Conservation (phyloP, 2,329 filamentous ascomycete genomes). For the Fusarium concolor region DNA sequence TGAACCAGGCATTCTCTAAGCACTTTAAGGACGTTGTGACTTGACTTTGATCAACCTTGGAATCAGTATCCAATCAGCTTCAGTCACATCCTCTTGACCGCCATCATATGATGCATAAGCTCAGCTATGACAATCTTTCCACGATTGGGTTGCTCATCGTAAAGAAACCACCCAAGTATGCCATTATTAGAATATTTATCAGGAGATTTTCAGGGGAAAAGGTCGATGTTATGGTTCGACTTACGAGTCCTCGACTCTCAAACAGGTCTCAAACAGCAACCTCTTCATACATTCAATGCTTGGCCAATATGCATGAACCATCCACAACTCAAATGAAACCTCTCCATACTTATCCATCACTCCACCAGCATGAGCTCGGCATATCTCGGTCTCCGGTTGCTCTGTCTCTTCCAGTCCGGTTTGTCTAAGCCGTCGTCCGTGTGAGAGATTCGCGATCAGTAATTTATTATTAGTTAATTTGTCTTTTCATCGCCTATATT, state of each 20-base stretch:
- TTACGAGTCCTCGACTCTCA: neutral
- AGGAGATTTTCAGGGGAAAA: neutral
- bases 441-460: neutral
- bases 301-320: neutral
- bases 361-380: neutral
- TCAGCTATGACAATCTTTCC: neutral
- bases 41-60: neutral
- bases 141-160: neutral
- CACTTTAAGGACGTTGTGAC: neutral
- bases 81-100: constrained; percentile 3
- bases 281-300: neutral
- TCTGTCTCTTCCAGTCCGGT: neutral
- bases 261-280: constrained; percentile 1
- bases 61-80: neutral
- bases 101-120: constrained; percentile 7
- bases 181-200: neutral
- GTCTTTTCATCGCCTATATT: neutral
- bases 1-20: neutral
- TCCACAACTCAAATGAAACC: neutral
- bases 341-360: neutral
- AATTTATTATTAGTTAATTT: neutral
- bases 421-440: neutral
- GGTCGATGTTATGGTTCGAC: neutral
- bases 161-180: neutral
- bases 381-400: neutral